These are phyloP conservation scores for Epichloe aotearoae DNA, from an alignment of 2,329 filamentous ascomycete species.

Conservation along the genomic window DNA sequence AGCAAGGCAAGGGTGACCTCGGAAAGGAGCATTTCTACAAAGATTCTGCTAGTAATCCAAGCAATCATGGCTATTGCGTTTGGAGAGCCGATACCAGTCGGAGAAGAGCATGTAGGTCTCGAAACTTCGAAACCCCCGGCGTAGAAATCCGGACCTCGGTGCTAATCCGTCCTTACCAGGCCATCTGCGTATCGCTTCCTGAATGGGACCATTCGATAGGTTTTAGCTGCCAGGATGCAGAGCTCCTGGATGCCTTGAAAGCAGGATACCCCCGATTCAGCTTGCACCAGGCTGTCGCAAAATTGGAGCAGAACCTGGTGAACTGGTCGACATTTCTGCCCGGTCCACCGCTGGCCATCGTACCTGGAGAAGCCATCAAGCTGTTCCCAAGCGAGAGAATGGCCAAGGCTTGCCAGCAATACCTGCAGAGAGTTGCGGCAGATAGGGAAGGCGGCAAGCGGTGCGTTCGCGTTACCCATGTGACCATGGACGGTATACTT, in stretches of 20 bases:
- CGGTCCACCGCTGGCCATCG: neutral
- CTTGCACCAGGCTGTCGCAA: neutral
- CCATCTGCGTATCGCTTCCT: neutral
- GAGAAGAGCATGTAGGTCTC: neutral
- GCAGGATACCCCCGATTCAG: neutral
- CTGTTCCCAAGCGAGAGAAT: neutral
- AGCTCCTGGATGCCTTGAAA: neutral
- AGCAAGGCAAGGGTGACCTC: too few relatives aligned
- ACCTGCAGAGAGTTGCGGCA: neutral
- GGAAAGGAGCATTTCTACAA: too few relatives aligned
- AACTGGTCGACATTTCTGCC: neutral
- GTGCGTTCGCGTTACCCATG: neutral
- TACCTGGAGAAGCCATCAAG: neutral
- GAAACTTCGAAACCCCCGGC: neutral
- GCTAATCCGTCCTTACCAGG: neutral
- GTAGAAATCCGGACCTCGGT: neutral
- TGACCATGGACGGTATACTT: neutral
- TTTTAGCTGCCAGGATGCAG: neutral
- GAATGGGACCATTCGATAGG: neutral
- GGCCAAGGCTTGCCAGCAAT: neutral
- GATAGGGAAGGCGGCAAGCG: neutral
- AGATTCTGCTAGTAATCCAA: neutral
- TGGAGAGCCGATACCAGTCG: neutral
- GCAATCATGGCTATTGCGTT: neutral
- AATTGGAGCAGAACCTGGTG: neutral